These are phyloP conservation scores for Prinsepia uniflora DNA, from an alignment of 306 rosid genomes.

Conservation along the genomic window DNA sequence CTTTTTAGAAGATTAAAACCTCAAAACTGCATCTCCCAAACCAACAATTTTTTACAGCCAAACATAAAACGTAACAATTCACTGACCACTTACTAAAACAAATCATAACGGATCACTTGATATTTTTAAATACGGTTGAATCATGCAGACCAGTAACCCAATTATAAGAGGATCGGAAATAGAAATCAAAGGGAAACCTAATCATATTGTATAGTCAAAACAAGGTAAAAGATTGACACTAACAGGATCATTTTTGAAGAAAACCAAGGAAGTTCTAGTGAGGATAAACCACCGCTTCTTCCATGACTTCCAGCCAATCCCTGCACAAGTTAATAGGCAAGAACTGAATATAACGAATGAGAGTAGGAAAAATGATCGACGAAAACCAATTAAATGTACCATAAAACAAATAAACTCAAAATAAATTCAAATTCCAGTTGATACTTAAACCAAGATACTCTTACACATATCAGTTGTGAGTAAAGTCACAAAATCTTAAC, in stretches of 20 bases:
- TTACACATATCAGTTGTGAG: background rate
- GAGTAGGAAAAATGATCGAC: background rate
- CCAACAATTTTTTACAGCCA: background rate
- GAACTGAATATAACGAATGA: conserved; percentile 1
- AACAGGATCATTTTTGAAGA: conserved; percentile 95
- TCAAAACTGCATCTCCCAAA: background rate
- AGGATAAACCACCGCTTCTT: conserved; percentile 99
- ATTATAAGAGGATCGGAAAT: background rate
- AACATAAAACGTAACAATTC: background rate
- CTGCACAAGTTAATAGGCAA: conserved; percentile 45
- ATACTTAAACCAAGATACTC: background rate
- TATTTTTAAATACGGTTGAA: background rate
- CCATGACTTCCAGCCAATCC: conserved; percentile 99
- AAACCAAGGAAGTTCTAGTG: conserved; percentile 87
- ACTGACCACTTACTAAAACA: conserved; percentile 1
- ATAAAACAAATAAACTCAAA: background rate
- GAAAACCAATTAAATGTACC: background rate
- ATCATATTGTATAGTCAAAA: conserved; percentile 7
- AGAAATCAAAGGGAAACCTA: background rate
- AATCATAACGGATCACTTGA: background rate
- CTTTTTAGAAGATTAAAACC: background rate
- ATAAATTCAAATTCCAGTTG: background rate
- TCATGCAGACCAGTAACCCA: conserved; percentile 1
- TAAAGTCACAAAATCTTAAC: background rate
- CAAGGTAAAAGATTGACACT: conserved; percentile 40